Base-by-base conservation (phyloP, 2,329 filamentous ascomycete species). In the Xylaria digitata region DNA sequence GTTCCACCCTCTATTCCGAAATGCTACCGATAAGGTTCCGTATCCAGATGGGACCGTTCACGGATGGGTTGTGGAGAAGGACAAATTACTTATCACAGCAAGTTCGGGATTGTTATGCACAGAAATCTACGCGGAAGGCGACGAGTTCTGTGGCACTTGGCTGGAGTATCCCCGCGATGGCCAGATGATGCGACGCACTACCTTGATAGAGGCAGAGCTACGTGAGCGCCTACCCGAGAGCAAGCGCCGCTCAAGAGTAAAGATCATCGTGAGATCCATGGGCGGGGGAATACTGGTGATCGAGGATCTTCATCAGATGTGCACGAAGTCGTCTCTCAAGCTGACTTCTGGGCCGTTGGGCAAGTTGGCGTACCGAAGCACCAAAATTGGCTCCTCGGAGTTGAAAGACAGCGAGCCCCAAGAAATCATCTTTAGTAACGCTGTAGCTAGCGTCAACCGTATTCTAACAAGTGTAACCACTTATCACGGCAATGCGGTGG, bases 1-100 rank as follows among this genome's bases (percentile, higher is more conserved):
- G 70, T 91, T 90, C 72, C 96, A 99, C 76, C 93, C 94, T 3
- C 94, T 92, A 77, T 98, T 99, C 83, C 86, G 90, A 61, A 86
- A 97, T 59, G 93, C 94, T 0, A 90, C 89, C 63, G 96, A 98
- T 73, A 80, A 86, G 5, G 81, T 86, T 17, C 77, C 86, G 45
- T 86, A 83, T 69, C 80, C 84, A 0, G 94, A 97, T 72, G 87
- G 87, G 42, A 94, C 92, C 70, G 87, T 97, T 1, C 93, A 97
- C 74, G 92, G 92, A 0, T 98, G 93, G 89, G 89, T 92, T 0
- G 88, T 95, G 0, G 94, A 97, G 65, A 89, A 89, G 67, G 89
- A 90, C 11, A 90, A 89, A 62, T 86, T 96, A 15, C 82, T 96
- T 48, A 85, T 94, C 19, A 94, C 92, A 46, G 92, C 95, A 2